Conservation (phyloP, 2,329 filamentous ascomycete genomes). For the Hypoxylon rubiginosum region DNA sequence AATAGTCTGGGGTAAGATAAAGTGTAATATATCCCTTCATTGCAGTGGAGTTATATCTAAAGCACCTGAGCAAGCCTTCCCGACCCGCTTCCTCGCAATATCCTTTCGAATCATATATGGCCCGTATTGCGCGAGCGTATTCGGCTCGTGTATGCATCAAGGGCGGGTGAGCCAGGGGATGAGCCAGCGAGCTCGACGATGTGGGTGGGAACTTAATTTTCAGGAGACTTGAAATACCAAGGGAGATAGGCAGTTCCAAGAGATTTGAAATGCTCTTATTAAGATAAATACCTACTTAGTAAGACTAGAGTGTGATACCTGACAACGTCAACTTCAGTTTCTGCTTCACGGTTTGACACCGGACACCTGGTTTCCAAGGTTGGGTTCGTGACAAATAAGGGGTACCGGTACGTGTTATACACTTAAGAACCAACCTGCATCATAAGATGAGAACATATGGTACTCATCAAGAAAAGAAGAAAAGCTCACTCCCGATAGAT, state of each 20-base stretch:
- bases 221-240: not conserved
- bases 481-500: too few species aligned
- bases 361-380: too few species aligned
- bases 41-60: not conserved
- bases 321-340: too few species aligned
- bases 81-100: not conserved
- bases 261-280: too few species aligned
- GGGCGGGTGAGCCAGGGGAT: not conserved
- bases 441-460: too few species aligned
- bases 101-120: not conserved
- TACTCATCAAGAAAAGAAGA: too few species aligned
- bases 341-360: too few species aligned
- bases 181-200: not conserved
- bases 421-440: too few species aligned
- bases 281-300: too few species aligned
- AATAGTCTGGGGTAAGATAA: conserved; percentile 1
- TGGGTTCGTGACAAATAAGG: too few species aligned
- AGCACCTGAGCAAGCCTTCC: not conserved
- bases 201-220: not conserved
- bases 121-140: not conserved
- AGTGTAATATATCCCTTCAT: conserved; percentile 1
- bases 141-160: not conserved
- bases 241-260: not conserved
- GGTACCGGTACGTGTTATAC: too few species aligned
- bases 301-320: too few species aligned